Conservation (phyloP, 306 rosid genomes). For the Trifolium fragiferum region DNA sequence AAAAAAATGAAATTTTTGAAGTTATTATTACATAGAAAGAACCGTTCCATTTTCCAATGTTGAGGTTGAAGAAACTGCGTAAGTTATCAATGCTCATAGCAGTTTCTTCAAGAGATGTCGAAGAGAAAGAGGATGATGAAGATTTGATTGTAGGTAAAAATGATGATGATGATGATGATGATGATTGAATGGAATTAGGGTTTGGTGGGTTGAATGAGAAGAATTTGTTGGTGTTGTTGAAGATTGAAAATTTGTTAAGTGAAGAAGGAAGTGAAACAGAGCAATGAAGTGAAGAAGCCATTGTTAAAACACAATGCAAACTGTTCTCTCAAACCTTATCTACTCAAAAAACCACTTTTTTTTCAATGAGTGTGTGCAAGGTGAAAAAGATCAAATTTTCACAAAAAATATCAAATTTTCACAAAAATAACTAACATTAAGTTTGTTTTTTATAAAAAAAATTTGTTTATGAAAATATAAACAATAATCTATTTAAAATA, state of each 20-base stretch:
- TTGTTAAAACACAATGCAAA: background rate
- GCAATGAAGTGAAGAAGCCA: conserved; percentile 44
- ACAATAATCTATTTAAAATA: too few species aligned
- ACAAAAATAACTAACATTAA: too few species aligned
- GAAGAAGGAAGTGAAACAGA: conserved; percentile 40
- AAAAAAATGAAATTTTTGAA: background rate
- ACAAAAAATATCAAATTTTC: too few species aligned
- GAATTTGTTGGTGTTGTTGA: background rate
- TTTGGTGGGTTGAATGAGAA: conserved; percentile 26
- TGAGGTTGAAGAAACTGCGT: conserved; percentile 64
- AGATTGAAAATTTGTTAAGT: conserved; percentile 25
- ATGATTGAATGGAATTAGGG: conserved; percentile 2
- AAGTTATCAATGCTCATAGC: conserved; percentile 80
- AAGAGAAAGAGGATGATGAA: conserved; percentile 10
- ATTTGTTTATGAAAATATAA: too few species aligned
- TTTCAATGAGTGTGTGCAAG: too few species aligned
- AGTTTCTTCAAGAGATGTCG: conserved; percentile 48
- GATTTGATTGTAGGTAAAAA: conserved; percentile 44
- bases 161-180: background rate
- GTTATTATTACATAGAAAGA: conserved; percentile 68
- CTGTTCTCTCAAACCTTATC: background rate
- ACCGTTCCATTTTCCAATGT: conserved; percentile 86
- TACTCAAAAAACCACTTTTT: background rate
- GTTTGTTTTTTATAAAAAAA: too few species aligned
- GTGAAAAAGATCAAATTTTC: too few species aligned